These are phyloP conservation scores for Millerozyma miso DNA, from an alignment of 805 yeast species.

Conservation along the genomic window DNA sequence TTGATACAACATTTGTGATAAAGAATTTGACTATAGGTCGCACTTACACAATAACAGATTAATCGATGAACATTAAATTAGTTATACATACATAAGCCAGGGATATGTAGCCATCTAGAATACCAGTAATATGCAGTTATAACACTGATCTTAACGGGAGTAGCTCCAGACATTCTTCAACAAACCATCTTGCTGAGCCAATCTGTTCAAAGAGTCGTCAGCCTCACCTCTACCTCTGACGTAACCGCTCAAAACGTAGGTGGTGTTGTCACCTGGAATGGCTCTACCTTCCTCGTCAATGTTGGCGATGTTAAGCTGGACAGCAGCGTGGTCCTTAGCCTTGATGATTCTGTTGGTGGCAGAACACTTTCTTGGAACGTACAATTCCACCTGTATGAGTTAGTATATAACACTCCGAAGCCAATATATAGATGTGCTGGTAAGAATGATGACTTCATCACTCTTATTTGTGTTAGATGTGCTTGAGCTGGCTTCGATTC, in stretches of 20 bases:
- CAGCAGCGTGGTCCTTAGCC: constrained; percentile 99
- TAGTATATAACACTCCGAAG: constrained; percentile 21
- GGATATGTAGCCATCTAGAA: constrained; percentile 7
- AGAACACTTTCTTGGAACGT: constrained; percentile 99
- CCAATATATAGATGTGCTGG: no score
- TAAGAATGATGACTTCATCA: no score
- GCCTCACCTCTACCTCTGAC: constrained; percentile 99
- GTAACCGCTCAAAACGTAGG: constrained; percentile 96
- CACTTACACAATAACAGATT: neutral
- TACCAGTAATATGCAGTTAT: constrained; percentile 3
- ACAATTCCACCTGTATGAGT: constrained; percentile 85
- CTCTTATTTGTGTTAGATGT: no score
- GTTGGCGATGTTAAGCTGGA: constrained; percentile 97
- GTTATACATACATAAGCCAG: constrained; percentile 16
- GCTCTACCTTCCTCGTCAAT: constrained; percentile 97
- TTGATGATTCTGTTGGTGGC: constrained; percentile 99
- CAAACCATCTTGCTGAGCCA: constrained; percentile 98
- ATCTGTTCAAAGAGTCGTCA: constrained; percentile 98
- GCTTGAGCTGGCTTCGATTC: no score
- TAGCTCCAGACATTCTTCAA: constrained; percentile 93
- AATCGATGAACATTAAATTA: constrained; percentile 17
- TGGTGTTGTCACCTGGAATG: constrained; percentile 82
- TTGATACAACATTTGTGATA: neutral
- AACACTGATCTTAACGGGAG: constrained; percentile 64
- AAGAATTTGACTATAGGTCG: neutral